Evolutionary conservation across 2,329 filamentous ascomycete genomes (phyloP).

Genomic region (Zasmidium citrigriseum): DNA sequence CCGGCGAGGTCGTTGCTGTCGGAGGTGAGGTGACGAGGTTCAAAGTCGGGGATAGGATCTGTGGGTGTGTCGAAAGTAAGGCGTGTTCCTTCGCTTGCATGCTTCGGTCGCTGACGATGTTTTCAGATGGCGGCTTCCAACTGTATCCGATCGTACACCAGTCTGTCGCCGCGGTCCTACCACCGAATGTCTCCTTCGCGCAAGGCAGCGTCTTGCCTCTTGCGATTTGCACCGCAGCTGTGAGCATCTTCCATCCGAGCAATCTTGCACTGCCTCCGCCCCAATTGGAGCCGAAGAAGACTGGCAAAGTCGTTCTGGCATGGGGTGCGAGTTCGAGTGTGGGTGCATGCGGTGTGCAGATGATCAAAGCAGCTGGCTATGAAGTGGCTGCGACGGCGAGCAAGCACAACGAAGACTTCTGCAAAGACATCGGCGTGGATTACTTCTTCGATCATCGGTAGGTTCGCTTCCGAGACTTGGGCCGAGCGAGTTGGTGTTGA

Average conservation of each 20-base stretch:
- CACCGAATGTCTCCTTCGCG: conserved; percentile 22
- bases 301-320: conserved; percentile 43
- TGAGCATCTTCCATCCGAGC: conserved; percentile 21
- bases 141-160: conserved; percentile 19
- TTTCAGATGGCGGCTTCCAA: conserved; percentile 27
- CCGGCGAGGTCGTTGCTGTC: conserved; percentile 32
- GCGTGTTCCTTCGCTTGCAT: too few relatives aligned
- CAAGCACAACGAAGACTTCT: conserved; percentile 45
- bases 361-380: conserved; percentile 46
- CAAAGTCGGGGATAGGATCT: conserved; percentile 8
- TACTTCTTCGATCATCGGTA: conserved; percentile 49
- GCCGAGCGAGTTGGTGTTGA: too few relatives aligned
- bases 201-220: conserved; percentile 24
- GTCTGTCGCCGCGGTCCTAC: conserved; percentile 16
- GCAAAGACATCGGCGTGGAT: conserved; percentile 47
- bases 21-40: conserved; percentile 23
- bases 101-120: too few relatives aligned
- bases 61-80: conserved; percentile 10
- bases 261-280: conserved; percentile 15
- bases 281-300: conserved; percentile 18
- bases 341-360: conserved; percentile 50
- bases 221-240: conserved; percentile 23
- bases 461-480: not conserved
- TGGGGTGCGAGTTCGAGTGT: conserved; percentile 56
- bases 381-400: conserved; percentile 49